Percentiles rank a stretch among this genome's conserved stretches.
Evolutionary conservation across 108 stramenopile species (phyloP).

Genomic region (Chaetoceros muelleri): DNA sequence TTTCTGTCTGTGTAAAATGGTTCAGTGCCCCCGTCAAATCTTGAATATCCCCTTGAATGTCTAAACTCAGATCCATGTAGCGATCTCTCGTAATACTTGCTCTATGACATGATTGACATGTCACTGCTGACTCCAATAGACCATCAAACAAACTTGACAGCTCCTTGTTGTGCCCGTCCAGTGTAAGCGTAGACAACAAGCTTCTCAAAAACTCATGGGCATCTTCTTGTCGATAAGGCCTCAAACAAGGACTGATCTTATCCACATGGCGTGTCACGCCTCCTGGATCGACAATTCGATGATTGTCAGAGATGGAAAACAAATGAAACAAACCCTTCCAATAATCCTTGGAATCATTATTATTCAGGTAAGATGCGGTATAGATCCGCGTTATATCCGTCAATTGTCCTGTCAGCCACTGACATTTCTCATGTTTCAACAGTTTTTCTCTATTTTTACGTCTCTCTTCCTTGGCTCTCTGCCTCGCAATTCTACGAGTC

Average conservation of each 20-base stretch:
- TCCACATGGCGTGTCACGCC: constrained; percentile 70
- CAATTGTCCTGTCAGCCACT: constrained; percentile 66
- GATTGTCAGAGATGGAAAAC: background rate
- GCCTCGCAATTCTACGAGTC: constrained; percentile 3
- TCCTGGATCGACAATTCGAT: constrained; percentile 60
- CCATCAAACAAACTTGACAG: constrained; percentile 81
- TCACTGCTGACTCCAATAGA: constrained; percentile 72
- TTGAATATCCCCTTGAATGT: constrained; percentile 44
- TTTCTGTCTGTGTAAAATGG: constrained; percentile 67
- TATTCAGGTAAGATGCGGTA: constrained; percentile 1
- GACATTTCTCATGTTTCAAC: constrained; percentile 21
- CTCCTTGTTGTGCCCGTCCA: constrained; percentile 71
- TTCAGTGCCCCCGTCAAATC: constrained; percentile 53
- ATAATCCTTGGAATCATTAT: background rate
- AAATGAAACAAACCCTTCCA: background rate
- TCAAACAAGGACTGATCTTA: constrained; percentile 58
- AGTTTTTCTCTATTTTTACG: background rate
- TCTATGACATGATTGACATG: constrained; percentile 63
- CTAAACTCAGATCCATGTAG: constrained; percentile 81
- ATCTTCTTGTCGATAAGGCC: constrained; percentile 81
- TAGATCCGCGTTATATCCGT: constrained; percentile 66
- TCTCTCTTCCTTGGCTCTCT: constrained; percentile 2
- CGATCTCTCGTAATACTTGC: constrained; percentile 67
- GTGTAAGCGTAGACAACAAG: constrained; percentile 66
- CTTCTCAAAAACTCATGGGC: constrained; percentile 80